Conservation (phyloP, 1,284 basidiomycete genomes). For the Fomes fomentarius region DNA sequence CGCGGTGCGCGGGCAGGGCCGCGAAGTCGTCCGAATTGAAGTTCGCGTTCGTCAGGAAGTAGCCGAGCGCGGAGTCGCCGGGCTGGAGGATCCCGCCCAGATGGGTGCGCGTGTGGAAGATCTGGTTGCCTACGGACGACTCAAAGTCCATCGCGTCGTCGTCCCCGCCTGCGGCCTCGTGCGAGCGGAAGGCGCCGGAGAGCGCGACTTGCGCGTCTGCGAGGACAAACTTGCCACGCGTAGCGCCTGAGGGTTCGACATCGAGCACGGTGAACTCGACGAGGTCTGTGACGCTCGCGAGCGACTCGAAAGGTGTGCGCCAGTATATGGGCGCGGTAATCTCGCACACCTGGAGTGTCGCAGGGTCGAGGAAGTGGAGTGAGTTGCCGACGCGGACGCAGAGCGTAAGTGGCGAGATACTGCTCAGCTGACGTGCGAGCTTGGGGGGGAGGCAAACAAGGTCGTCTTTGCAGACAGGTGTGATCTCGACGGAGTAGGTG, state of each 20-base stretch:
- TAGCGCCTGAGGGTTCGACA: slow-evolving; percentile 80
- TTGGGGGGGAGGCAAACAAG: slow-evolving; percentile 88
- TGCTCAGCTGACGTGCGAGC: slow-evolving; percentile 81
- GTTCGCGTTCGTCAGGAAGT: slow-evolving; percentile 87
- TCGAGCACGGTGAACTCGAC: slow-evolving; percentile 97
- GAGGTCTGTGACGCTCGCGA: slow-evolving; percentile 85
- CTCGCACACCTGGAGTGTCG: slow-evolving; percentile 85
- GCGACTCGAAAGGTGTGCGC: slow-evolving; percentile 85
- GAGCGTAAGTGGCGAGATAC: slow-evolving; percentile 87
- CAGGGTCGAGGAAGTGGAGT: slow-evolving; percentile 89
- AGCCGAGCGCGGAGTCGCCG: slow-evolving; percentile 92
- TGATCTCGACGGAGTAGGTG: slow-evolving; percentile 97
- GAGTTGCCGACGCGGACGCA: slow-evolving; percentile 93
- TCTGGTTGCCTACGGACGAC: slow-evolving; percentile 59
- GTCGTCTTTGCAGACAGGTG: slow-evolving; percentile 97
- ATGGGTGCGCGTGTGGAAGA: slow-evolving; percentile 96
- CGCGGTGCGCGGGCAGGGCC: slow-evolving; percentile 67
- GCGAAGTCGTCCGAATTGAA: slow-evolving; percentile 93
- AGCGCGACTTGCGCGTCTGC: slow-evolving; percentile 96
- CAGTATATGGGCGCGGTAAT: slow-evolving; percentile 86
- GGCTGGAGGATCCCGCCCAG: slow-evolving; percentile 95
- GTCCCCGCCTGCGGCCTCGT: slow-evolving; percentile 35
- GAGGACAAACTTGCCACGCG: slow-evolving; percentile 78
- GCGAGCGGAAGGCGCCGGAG: slow-evolving; percentile 72
- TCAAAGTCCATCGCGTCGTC: slow-evolving; percentile 67